Evolutionary conservation across 2,329 filamentous ascomycete genomes (phyloP).

Genomic region (Cyphellophora attinorum): DNA sequence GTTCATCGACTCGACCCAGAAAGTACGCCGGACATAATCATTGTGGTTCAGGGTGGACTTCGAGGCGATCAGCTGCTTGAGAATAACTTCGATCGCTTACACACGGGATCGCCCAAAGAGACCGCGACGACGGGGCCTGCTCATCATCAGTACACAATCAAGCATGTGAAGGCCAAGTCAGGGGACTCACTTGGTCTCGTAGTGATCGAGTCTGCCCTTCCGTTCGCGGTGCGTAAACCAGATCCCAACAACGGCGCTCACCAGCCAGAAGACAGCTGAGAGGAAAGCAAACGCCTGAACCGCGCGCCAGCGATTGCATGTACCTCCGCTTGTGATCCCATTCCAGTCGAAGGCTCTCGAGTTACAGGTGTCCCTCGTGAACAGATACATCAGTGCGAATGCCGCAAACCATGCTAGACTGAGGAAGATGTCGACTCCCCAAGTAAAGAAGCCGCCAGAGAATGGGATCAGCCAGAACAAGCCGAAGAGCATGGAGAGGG

Average conservation of each 20-base stretch:
- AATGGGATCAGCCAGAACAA: conserved; percentile 67
- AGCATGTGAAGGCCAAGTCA: no score
- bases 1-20: no score
- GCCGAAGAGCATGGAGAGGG: conserved; percentile 55
- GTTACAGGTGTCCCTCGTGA: conserved; percentile 16
- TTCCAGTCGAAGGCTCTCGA: conserved; percentile 49
- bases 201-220: no score
- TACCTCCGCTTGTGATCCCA: conserved; percentile 38
- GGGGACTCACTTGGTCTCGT: no score
- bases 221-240: conserved; percentile 16
- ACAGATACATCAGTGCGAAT: conserved; percentile 57
- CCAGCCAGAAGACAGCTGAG: conserved; percentile 61
- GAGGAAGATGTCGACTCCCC: conserved; percentile 61
- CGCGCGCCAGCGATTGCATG: conserved; percentile 63
- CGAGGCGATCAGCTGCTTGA: no score
- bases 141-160: no score
- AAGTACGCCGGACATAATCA: no score
- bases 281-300: conserved; percentile 63
- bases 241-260: conserved; percentile 45
- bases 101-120: no score
- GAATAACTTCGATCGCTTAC: no score
- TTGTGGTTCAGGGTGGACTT: no score
- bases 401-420: conserved; percentile 61
- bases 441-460: conserved; percentile 56
- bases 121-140: no score